These are phyloP conservation scores for Helminthosporium solani DNA, from an alignment of 2,329 filamentous ascomycete species.

Conservation along the genomic window DNA sequence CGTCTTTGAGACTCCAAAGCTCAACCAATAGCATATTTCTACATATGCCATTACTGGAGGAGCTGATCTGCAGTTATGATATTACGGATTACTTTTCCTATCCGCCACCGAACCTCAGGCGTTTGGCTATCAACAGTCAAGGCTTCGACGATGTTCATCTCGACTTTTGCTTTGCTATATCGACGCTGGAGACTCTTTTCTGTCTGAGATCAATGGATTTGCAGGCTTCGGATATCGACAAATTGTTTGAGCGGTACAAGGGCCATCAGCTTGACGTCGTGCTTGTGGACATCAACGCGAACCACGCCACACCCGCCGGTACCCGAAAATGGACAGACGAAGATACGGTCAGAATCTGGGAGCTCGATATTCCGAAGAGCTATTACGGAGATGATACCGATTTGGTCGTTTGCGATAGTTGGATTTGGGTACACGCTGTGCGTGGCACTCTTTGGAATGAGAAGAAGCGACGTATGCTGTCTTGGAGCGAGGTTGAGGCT, in stretches of 20 bases:
- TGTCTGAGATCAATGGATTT: constrained; percentile 18
- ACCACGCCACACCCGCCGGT: constrained; percentile 22
- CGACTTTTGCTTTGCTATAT: constrained; percentile 20
- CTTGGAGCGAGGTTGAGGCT: background rate
- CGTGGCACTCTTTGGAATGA: constrained; percentile 23
- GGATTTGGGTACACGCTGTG: constrained; percentile 28
- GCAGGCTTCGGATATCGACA: constrained; percentile 17
- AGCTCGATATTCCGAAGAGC: constrained; percentile 28
- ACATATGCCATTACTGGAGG: constrained; percentile 25
- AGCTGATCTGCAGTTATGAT: constrained; percentile 27
- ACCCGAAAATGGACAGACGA: constrained; percentile 22
- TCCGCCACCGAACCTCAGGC: constrained; percentile 26
- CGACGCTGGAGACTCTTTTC: constrained; percentile 19
- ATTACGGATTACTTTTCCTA: constrained; percentile 23
- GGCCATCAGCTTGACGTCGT: constrained; percentile 24
- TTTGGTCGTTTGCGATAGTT: constrained; percentile 23
- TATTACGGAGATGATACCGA: constrained; percentile 33
- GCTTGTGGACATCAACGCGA: constrained; percentile 27
- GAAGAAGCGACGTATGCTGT: constrained; percentile 22
- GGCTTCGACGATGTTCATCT: constrained; percentile 12
- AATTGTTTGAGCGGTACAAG: constrained; percentile 19
- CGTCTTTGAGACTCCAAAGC: constrained; percentile 11
- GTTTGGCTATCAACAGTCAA: constrained; percentile 26
- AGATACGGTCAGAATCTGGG: constrained; percentile 28
- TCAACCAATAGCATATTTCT: constrained; percentile 22